phyloP scores from a whole-genome alignment of 257 asterid species.

The Scutellaria galericulata region DNA sequence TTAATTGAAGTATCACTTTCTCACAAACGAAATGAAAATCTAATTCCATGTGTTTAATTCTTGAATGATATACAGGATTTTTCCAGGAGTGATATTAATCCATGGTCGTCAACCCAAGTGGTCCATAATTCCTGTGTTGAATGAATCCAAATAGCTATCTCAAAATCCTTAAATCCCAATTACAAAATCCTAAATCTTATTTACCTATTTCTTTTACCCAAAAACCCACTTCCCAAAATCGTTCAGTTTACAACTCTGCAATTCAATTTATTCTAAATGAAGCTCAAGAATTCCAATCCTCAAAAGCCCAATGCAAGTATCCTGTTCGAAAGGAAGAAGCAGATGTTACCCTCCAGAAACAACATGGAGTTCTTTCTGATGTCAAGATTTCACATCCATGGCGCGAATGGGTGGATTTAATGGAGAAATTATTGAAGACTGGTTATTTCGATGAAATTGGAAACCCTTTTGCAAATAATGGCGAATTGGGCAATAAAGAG shows the following conservation, averaged over 20 bases:
- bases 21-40: too few species aligned
- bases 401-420: conserved; percentile 82
- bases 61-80: too few species aligned
- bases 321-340: conserved; percentile 36
- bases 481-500: conserved; percentile 55
- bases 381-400: conserved; percentile 72
- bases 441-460: conserved; percentile 75
- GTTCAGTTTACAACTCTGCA: conserved; percentile 58
- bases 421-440: conserved; percentile 56
- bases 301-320: conserved; percentile 36
- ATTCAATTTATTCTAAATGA: conserved; percentile 67
- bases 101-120: too few species aligned
- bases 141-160: conserved; percentile 2
- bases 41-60: too few species aligned
- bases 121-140: too few species aligned
- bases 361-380: conserved; percentile 13
- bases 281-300: conserved; percentile 42
- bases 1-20: too few species aligned
- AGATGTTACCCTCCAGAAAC: conserved; percentile 27
- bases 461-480: conserved; percentile 56
- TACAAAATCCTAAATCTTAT: conserved; percentile 35
- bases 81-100: too few species aligned
- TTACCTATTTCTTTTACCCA: conserved; percentile 35
- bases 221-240: conserved; percentile 37
- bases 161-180: conserved; percentile 45